Evolutionary conservation across 495 filamentous ascomycete species (phyloP).

Genomic region (Podospora pseudopauciseta): DNA sequence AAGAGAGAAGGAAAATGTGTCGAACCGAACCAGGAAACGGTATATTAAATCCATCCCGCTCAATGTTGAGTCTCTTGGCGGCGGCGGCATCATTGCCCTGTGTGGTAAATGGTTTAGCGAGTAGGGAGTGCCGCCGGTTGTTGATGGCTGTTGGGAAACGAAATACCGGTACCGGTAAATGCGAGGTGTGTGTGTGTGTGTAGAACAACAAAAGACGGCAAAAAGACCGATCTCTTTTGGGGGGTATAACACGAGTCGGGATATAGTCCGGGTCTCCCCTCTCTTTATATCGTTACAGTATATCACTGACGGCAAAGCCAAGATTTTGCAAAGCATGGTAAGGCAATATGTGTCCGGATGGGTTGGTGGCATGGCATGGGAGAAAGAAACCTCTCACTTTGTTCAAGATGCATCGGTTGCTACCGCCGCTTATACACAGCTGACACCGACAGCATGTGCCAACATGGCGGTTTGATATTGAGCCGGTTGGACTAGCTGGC

Average conservation of each 20-base stretch:
- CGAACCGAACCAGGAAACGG: background rate
- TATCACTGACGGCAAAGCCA: background rate
- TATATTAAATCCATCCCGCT: background rate
- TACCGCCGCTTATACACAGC: background rate
- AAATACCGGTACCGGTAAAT: background rate
- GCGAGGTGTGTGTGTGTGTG: background rate
- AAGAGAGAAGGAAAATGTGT: background rate
- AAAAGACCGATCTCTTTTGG: background rate
- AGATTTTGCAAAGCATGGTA: background rate
- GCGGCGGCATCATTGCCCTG: background rate
- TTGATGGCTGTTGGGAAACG: background rate
- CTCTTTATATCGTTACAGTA: background rate
- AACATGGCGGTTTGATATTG: background rate
- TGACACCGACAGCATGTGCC: background rate
- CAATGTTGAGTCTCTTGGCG: too few relatives aligned
- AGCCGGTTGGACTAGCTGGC: background rate
- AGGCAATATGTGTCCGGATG: background rate
- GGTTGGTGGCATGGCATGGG: too few relatives aligned
- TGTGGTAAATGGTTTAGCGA: background rate
- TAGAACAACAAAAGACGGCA: background rate
- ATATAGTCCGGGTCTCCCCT: background rate
- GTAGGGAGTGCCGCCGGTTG: background rate
- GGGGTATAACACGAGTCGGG: conserved; percentile 1
- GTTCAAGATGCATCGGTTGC: background rate
- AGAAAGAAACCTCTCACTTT: background rate